A percentile compares a stretch with the other conserved stretches of the same genome.
Evolutionary conservation across 305 asterid species (phyloP).

Genomic region (Fraxinus dipetala): DNA sequence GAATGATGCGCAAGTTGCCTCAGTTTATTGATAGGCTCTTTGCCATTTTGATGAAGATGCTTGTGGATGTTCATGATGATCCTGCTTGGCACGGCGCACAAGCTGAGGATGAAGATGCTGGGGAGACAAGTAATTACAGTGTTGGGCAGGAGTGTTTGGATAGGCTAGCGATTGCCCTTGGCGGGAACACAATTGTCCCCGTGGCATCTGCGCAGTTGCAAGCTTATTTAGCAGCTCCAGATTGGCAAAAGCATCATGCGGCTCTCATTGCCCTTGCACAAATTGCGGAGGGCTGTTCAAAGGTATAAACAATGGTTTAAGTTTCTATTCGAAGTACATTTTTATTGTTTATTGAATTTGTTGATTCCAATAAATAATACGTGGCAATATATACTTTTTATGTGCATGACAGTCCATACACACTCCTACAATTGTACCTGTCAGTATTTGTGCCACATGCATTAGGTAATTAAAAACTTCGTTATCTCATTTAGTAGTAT

Average conservation of each 20-base stretch:
- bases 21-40: slow-evolving; percentile 77
- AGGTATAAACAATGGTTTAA: slow-evolving; percentile 38
- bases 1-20: slow-evolving; percentile 93
- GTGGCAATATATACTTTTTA: background rate
- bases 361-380: background rate
- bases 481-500: background rate
- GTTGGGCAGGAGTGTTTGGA: slow-evolving; percentile 95
- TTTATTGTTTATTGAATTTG: background rate
- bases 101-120: slow-evolving; percentile 85
- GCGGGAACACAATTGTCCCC: slow-evolving; percentile 85
- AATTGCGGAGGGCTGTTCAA: slow-evolving; percentile 87
- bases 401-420: background rate
- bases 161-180: slow-evolving; percentile 76
- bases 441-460: background rate
- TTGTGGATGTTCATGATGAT: slow-evolving; percentile 77
- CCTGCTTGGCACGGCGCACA: slow-evolving; percentile 90
- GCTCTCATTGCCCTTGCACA: slow-evolving; percentile 91
- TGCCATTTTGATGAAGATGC: slow-evolving; percentile 74
- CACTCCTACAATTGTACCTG: background rate
- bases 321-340: background rate
- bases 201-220: slow-evolving; percentile 87
- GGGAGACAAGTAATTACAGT: slow-evolving; percentile 75
- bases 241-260: slow-evolving; percentile 93
- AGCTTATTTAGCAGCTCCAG: slow-evolving; percentile 65
- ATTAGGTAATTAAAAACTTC: background rate